Conservation (phyloP, 495 filamentous ascomycete species). For the Lasiosphaeriaceae sp. region DNA sequence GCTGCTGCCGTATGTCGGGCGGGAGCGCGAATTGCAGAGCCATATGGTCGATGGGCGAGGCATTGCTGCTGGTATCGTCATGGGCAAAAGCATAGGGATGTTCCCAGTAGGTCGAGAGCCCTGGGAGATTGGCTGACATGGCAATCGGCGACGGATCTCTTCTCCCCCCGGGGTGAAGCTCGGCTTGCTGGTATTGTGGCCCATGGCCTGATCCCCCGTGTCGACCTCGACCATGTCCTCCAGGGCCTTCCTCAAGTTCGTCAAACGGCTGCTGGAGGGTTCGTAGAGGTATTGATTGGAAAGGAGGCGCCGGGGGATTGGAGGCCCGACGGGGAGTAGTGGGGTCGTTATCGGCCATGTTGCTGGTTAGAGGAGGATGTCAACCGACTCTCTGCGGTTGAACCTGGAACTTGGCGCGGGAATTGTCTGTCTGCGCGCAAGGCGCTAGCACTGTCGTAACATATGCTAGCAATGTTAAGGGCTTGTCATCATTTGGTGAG, state of each 20-base stretch:
- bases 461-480: not conserved
- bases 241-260: constrained; percentile 26
- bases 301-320: constrained; percentile 30
- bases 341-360: constrained; percentile 25
- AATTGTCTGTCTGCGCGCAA: constrained; percentile 16
- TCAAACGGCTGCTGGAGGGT: constrained; percentile 66
- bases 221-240: constrained; percentile 26
- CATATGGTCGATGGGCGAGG: constrained; percentile 43
- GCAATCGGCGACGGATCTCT: constrained; percentile 27
- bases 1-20: constrained; percentile 34
- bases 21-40: constrained; percentile 47
- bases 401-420: not conserved
- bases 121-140: constrained; percentile 40
- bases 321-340: constrained; percentile 29
- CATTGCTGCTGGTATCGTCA: constrained; percentile 26
- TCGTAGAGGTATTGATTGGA: constrained; percentile 79
- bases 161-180: constrained; percentile 22
- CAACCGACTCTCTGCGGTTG: not conserved
- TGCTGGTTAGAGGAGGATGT: constrained; percentile 1
- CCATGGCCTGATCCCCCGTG: constrained; percentile 20
- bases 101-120: constrained; percentile 47
- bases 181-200: constrained; percentile 21
- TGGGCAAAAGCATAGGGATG: constrained; percentile 29
- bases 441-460: constrained; percentile 24
- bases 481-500: not conserved